Percentiles rank a stretch among this genome's conserved stretches.
These are phyloP conservation scores for Cyclotella baltica DNA, from an alignment of 108 stramenopile genomes.

Conservation along the genomic window DNA sequence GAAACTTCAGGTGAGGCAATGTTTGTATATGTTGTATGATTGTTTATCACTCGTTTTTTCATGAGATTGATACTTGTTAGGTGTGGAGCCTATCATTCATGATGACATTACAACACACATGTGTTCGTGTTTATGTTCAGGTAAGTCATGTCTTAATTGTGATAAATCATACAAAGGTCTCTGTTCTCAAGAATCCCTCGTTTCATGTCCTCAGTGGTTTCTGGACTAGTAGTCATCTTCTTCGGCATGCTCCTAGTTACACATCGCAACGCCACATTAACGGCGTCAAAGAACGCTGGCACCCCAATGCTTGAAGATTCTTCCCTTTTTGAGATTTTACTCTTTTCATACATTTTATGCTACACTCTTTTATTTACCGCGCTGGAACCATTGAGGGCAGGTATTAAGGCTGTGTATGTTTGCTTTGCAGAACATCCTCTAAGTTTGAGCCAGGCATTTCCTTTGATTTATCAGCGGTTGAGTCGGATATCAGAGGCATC, in stretches of 20 bases:
- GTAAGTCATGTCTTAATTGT: not conserved
- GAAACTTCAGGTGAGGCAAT: slow-evolving; percentile 75
- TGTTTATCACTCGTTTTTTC: too few species aligned
- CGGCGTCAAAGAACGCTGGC: not conserved
- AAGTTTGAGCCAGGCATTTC: slow-evolving; percentile 81
- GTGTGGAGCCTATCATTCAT: slow-evolving; percentile 84
- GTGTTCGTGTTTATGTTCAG: slow-evolving; percentile 47
- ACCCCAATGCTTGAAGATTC: slow-evolving; percentile 40
- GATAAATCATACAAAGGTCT: not conserved
- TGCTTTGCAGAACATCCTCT: slow-evolving; percentile 87
- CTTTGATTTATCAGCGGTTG: slow-evolving; percentile 83
- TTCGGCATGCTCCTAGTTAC: slow-evolving; percentile 64
- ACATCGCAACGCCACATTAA: slow-evolving; percentile 47
- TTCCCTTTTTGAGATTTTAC: slow-evolving; percentile 66
- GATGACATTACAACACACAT: slow-evolving; percentile 87
- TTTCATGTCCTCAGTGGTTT: slow-evolving; percentile 64
- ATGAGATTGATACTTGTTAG: slow-evolving; percentile 18
- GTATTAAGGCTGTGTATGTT: slow-evolving; percentile 86
- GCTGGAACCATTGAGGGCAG: slow-evolving; percentile 86
- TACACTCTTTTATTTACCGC: slow-evolving; percentile 85
- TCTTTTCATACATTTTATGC: slow-evolving; percentile 74
- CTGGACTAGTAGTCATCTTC: slow-evolving; percentile 71
- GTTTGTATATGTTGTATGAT: too few species aligned
- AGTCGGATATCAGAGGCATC: slow-evolving; percentile 73
- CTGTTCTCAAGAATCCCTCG: too few species aligned